Evolutionary conservation across 2,329 filamentous ascomycete species (phyloP), one percentile per base, ranked within the genome.

Genomic region (Xylariaceae sp.): DNA sequence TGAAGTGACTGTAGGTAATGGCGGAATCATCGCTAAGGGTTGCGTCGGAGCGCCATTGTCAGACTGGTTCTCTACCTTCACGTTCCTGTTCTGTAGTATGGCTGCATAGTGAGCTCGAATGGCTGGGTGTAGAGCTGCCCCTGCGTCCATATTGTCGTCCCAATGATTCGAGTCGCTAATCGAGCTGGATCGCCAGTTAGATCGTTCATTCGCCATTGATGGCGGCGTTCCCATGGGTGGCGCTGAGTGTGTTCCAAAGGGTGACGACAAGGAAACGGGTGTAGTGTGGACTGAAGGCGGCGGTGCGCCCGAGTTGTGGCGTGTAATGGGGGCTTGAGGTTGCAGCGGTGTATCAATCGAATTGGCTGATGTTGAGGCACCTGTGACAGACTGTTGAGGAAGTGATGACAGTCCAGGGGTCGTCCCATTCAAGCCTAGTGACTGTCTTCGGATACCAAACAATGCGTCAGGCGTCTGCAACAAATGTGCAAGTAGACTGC

Each of bases 401-500:
- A 45, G 41, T 3, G 64, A n/a, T 37, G 61, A 57, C 17, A 51
- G 5, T 8, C 60, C 53, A 33, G 62, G 14, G 6, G 48, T 53
- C 1, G 37, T 45, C 36, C 45, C 57, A 40, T 54, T 57, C 24
- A 64, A 64, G n/a, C 62, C 56, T 29, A 55, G 55, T 28, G 67
- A 65, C 48, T 64, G 63, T 33, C 56, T 67, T 36, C 59, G 67
- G 16, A 69, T 65, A 9, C 62, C 61, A 44, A 73, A 74, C 3
- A 78, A 67, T 4, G 74, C 71, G 33, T 76, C 71, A 19, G 75
- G 75, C 8, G 73, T 73, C 51, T 73, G 75, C 70, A 79, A 75
- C 40, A 82, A 58, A 55, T 82, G 78, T 16, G 77, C 76, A 45
- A 75, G 74, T 16, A 80, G 58, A 44, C 80, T 80, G 17, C 81